phyloP scores from a whole-genome alignment of 805 yeast genomes.

The Ascoidea tarda region DNA sequence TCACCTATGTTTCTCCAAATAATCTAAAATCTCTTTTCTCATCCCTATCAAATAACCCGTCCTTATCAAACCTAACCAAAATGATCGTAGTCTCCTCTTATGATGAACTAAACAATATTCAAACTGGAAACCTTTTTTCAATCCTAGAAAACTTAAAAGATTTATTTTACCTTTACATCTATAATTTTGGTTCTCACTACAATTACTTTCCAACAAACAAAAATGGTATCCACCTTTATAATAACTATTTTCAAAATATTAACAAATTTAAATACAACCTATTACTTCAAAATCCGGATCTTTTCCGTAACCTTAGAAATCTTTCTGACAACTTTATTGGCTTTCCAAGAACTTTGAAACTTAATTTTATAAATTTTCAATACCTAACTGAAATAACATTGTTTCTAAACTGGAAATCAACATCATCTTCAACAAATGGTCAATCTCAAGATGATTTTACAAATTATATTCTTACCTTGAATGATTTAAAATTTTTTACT shows the following conservation, averaged over 20 bases:
- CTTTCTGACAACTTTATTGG: not conserved
- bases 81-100: not conserved
- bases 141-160: not conserved
- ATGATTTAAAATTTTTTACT: no score
- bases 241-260: not conserved
- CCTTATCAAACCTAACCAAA: not conserved
- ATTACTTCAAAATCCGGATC: not conserved
- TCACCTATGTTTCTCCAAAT: not conserved
- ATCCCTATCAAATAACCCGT: not conserved
- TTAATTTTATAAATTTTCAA: no score
- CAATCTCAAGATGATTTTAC: not conserved
- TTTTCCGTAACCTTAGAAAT: not conserved
- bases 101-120: not conserved
- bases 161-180: not conserved
- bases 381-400: not conserved
- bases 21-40: not conserved
- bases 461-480: no score
- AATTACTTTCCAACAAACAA: no score
- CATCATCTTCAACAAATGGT: not conserved
- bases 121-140: not conserved
- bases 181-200: not conserved
- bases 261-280: not conserved
- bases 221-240: not conserved
- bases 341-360: not conserved
- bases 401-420: not conserved